Percentiles rank a stretch among this genome's conserved stretches.
These are phyloP conservation scores for Penicillium bialowiezense DNA, from an alignment of 495 filamentous ascomycete species.

Conservation along the genomic window DNA sequence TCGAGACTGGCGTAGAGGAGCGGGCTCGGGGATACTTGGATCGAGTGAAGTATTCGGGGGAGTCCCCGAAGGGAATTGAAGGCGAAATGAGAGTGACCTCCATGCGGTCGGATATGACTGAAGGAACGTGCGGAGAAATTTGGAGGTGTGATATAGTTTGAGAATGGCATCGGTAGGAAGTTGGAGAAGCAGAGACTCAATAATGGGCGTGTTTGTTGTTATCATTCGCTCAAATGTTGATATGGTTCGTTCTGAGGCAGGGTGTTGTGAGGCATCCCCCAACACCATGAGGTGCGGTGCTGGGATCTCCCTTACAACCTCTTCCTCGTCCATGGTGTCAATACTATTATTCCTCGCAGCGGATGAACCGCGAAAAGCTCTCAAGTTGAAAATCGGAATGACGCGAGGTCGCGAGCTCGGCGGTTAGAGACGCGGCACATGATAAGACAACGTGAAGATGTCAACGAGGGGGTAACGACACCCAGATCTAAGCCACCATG, in stretches of 20 bases:
- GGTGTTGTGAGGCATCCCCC: constrained; percentile 27
- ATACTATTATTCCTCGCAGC: constrained; percentile 11
- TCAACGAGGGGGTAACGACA: constrained; percentile 25
- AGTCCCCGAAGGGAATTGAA: constrained; percentile 46
- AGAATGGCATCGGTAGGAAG: constrained; percentile 54
- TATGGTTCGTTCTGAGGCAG: constrained; percentile 30
- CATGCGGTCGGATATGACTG: constrained; percentile 58
- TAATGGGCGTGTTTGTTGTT: constrained; percentile 52
- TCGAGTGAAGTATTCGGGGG: constrained; percentile 30
- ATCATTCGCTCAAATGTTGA: constrained; percentile 52
- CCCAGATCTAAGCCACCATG: constrained; percentile 32
- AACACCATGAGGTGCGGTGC: constrained; percentile 23
- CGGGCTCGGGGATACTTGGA: constrained; percentile 34
- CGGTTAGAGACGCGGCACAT: constrained; percentile 34
- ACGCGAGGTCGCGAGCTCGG: constrained; percentile 36
- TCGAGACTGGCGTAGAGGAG: constrained; percentile 47
- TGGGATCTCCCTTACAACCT: constrained; percentile 7
- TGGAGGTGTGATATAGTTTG: constrained; percentile 56
- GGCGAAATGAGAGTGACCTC: constrained; percentile 58
- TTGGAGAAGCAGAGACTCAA: constrained; percentile 58
- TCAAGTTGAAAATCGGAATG: constrained; percentile 17
- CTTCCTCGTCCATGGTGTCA: constrained; percentile 14
- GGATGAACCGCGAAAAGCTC: constrained; percentile 2
- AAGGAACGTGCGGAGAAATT: constrained; percentile 53
- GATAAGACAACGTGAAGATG: constrained; percentile 28